Conservation (phyloP, 108 stramenopile genomes). For the Nannochloropsis salina region DNA sequence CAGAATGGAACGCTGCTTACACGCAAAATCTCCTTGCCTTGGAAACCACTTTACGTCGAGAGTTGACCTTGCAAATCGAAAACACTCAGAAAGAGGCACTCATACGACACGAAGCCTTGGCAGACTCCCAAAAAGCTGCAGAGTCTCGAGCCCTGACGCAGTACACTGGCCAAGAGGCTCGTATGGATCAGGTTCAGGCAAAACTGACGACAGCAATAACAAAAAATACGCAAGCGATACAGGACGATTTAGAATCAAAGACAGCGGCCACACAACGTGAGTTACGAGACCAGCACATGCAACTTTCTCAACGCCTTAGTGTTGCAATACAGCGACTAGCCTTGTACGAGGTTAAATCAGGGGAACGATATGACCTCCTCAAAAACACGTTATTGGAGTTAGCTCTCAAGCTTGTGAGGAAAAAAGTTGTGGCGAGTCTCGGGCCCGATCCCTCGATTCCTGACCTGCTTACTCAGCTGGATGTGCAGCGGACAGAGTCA, state of each 20-base stretch:
- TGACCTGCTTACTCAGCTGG: background rate
- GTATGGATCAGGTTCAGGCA: background rate
- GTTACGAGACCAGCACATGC: background rate
- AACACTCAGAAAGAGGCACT: background rate
- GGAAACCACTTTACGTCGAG: background rate
- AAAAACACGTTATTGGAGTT: background rate
- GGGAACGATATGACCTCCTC: background rate
- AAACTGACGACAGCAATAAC: background rate
- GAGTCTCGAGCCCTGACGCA: background rate
- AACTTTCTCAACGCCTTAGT: background rate
- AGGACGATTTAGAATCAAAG: conserved; percentile 5
- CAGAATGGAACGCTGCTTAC: background rate
- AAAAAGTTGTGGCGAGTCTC: background rate
- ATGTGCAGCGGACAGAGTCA: background rate
- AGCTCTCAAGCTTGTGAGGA: background rate
- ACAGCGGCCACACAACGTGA: background rate
- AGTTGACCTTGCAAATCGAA: background rate
- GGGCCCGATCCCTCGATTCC: background rate
- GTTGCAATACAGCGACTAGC: background rate
- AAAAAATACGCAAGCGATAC: background rate
- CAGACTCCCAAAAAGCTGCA: background rate
- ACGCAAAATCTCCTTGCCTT: background rate
- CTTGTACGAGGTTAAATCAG: conserved; percentile 17
- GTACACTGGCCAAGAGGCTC: background rate
- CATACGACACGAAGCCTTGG: background rate